A percentile compares a stretch with the other conserved stretches of the same genome.
Conservation (phyloP, 225 moss, liverwort and hornwort genomes). For the Anthoceros angustus region DNA sequence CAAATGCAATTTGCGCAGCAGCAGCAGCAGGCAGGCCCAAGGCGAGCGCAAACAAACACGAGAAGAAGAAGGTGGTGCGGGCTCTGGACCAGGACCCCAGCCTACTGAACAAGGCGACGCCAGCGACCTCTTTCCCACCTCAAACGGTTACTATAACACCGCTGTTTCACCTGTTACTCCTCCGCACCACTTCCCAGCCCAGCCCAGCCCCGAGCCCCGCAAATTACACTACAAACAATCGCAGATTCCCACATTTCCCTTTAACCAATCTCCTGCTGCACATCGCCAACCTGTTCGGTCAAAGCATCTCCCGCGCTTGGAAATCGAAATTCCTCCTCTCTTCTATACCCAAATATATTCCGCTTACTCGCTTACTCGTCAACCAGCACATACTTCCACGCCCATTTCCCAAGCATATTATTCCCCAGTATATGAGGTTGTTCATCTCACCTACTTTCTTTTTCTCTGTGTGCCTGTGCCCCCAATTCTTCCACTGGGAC, state of each 20-base stretch:
- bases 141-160: constrained; percentile 2
- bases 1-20: no score
- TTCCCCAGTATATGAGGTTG: background rate
- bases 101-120: background rate
- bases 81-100: background rate
- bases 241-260: background rate
- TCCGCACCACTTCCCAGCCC: no score
- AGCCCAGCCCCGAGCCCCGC: no score
- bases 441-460: background rate
- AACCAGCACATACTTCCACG: background rate
- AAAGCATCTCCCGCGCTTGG: background rate
- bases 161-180: no score
- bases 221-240: no score
- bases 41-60: no score
- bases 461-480: background rate
- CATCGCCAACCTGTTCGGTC: background rate
- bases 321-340: background rate
- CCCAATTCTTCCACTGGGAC: no score
- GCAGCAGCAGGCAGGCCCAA: no score
- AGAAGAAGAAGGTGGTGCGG: background rate
- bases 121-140: background rate
- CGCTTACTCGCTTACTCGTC: background rate
- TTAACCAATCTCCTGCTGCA: no score
- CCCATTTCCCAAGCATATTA: background rate
- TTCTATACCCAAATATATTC: background rate